Base-by-base conservation (phyloP, 768 basidiomycete genomes). In the Sistotremastrum suecicum region DNA sequence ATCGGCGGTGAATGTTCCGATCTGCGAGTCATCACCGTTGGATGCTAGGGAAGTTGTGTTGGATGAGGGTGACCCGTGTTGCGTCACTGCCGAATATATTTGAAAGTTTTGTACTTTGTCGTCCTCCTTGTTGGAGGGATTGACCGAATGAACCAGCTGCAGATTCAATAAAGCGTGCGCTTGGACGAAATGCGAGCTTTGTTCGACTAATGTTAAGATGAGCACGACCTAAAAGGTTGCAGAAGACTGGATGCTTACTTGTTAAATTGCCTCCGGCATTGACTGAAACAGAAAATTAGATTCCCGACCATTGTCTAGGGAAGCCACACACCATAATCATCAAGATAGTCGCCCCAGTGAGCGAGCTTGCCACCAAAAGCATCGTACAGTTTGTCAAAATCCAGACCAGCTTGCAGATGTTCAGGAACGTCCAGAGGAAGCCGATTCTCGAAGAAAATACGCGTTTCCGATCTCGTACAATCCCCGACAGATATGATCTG, bases 311-410 rank as follows among this genome's bases (percentile, higher is more conserved):
- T 10, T 10, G 31, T 8, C 10, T 30, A 42, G 34, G 31, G 39
- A 55, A 48, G 10, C 10, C 29, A 53, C 74, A 35, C 44, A 83
- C 83, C 61, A 54, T 78, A 86, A 55, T 86, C 83, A 0, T 76
- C 75, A 52, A 84, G 65, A 58, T 78, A 89, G 55, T 88, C 86
- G 41, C 78, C 71, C 75, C 85, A 83, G 55, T 90, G 87, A 0
- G 76, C 83, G 38, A 90, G 60, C 59, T 86, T 87, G 5, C 87
- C 87, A 9, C 87, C 87, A 54, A 89, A 86, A 0, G 81, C 83
- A 5, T 80, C 77, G 54, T 76, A 88, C 41, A 89, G 63, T 34
- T 66, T 63, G 45, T 87, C 85, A 49, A 90, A 90, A 48, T 75
- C 67, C 50, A 89, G 62, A 0, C 67, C 62, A 3, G 60, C 48